These are phyloP conservation scores for Aspergillus fumigatiaffinis DNA, from an alignment of 2,329 filamentous ascomycete species.

Conservation along the genomic window DNA sequence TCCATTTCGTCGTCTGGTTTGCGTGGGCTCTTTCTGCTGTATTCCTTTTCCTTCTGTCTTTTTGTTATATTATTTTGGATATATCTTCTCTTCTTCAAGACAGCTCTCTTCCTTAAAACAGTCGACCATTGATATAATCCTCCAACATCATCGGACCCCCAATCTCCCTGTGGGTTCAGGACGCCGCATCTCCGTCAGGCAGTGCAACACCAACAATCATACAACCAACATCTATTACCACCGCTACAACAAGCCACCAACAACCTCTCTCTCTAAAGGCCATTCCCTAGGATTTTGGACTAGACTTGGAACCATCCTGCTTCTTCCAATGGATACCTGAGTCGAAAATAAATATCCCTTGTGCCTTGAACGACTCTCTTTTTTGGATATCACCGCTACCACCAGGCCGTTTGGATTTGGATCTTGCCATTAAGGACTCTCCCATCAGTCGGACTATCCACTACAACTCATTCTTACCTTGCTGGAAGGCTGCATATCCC, in stretches of 20 bases:
- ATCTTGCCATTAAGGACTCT: conserved; percentile 2
- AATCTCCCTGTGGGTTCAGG: not conserved
- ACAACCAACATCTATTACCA: not conserved
- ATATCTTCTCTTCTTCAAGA: conserved; percentile 14
- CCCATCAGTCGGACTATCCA: not conserved
- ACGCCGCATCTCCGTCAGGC: not conserved
- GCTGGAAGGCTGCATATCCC: not conserved
- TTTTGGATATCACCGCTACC: conserved; percentile 5
- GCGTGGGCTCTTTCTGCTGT: conserved; percentile 1
- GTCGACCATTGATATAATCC: conserved; percentile 7
- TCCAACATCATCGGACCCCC: conserved; percentile 4
- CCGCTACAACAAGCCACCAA: not conserved
- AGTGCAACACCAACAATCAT: not conserved
- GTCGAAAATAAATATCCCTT: conserved; percentile 10
- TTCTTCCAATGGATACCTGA: conserved; percentile 22
- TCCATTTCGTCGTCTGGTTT: not conserved
- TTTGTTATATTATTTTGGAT: conserved; percentile 9
- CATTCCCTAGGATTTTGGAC: conserved; percentile 13
- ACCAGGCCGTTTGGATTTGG: conserved; percentile 3
- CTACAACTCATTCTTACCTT: conserved; percentile 11
- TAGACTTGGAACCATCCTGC: conserved; percentile 1
- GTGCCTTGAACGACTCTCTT: conserved; percentile 2
- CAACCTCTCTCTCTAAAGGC: conserved; percentile 2
- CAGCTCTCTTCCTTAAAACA: conserved; percentile 10
- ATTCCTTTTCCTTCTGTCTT: conserved; percentile 6